Conservation (phyloP, 2,329 filamentous ascomycete species). For the Monilinia polystroma region DNA sequence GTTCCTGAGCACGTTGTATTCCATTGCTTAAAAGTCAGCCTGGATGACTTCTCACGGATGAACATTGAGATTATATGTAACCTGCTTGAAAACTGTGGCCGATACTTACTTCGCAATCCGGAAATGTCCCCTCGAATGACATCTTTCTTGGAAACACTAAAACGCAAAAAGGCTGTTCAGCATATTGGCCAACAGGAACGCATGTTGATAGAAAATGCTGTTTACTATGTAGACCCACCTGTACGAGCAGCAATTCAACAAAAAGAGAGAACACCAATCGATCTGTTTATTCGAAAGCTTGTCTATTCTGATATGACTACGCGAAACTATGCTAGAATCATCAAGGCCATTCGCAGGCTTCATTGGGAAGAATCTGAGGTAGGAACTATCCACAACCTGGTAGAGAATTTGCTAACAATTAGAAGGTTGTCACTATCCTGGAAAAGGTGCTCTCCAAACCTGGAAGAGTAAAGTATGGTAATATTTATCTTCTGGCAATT, state of each 20-base stretch:
- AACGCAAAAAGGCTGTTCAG: slow-evolving; percentile 93
- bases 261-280: slow-evolving; percentile 91
- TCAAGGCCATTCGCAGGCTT: slow-evolving; percentile 90
- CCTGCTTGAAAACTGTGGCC: slow-evolving; percentile 91
- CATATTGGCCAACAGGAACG: slow-evolving; percentile 94
- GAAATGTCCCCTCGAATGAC: slow-evolving; percentile 92
- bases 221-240: slow-evolving; percentile 97
- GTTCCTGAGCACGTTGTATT: slow-evolving; percentile 99
- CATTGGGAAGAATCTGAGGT: slow-evolving; percentile 95
- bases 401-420: slow-evolving; percentile 18
- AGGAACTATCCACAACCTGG: slow-evolving; percentile 29
- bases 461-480: slow-evolving; percentile 95
- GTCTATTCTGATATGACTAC: slow-evolving; percentile 93
- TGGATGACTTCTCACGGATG: slow-evolving; percentile 97
- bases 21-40: slow-evolving; percentile 93
- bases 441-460: slow-evolving; percentile 95
- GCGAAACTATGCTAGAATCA: slow-evolving; percentile 86
- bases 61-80: slow-evolving; percentile 99
- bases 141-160: slow-evolving; percentile 89
- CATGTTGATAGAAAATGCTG: slow-evolving; percentile 97
- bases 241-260: slow-evolving; percentile 92
- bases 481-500: slow-evolving; percentile 89
- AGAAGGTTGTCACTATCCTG: slow-evolving; percentile 41
- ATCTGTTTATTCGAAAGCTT: slow-evolving; percentile 88
- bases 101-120: slow-evolving; percentile 87